Conservation (phyloP, 768 basidiomycete species). For the Auriscalpium vulgare region DNA sequence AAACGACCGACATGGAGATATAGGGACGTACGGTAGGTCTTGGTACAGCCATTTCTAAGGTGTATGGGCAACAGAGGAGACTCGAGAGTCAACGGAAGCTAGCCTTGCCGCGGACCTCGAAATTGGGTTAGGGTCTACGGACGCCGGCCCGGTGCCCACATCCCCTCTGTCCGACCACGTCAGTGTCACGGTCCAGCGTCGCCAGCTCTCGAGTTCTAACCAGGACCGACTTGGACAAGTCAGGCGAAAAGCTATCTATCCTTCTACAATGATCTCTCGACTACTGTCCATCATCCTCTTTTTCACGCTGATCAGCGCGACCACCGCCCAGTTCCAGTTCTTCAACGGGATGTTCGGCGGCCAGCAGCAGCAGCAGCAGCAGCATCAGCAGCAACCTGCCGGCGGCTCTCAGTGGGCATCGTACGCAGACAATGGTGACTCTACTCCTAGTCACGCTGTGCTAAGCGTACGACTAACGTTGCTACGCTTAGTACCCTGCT, state of each 20-base stretch:
- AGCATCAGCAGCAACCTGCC: slow-evolving; percentile 13
- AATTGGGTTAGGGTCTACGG: no score
- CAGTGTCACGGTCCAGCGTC: no score
- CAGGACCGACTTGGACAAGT: no score
- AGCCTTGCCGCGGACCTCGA: no score
- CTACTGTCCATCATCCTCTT: not conserved
- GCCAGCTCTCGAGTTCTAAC: no score
- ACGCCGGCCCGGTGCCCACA: no score
- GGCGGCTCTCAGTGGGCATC: slow-evolving; percentile 12
- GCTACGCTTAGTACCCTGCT: slow-evolving; percentile 51
- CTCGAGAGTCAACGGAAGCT: not conserved
- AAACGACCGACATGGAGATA: not conserved
- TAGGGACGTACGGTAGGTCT: slow-evolving; percentile 56
- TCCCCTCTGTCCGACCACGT: no score
- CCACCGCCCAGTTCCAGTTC: slow-evolving; percentile 15
- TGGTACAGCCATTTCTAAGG: slow-evolving; percentile 47
- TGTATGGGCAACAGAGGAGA: not conserved
- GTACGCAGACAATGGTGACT: slow-evolving; percentile 13
- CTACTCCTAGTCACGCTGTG: not conserved
- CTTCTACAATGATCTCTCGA: no score
- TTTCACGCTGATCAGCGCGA: not conserved
- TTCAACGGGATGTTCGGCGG: slow-evolving; percentile 15
- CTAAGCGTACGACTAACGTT: not conserved
- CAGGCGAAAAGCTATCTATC: no score
- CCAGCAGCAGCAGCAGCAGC: slow-evolving; percentile 8